Conservation (phyloP, 805 yeast species). For the Debaryomyces castellii region DNA sequence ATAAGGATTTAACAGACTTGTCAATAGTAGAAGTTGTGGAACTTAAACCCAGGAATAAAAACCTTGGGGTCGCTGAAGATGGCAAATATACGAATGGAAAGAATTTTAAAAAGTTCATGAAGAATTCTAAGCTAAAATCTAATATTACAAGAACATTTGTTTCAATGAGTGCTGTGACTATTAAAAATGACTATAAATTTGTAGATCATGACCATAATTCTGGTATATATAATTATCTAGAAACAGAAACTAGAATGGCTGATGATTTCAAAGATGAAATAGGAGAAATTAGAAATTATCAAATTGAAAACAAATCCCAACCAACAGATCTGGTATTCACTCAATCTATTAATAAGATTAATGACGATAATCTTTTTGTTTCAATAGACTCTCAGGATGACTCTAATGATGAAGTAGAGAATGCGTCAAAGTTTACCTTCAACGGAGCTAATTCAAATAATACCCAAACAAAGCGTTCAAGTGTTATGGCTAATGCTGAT, state of each 20-base stretch:
- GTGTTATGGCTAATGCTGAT: not conserved
- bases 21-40: conserved; percentile 32
- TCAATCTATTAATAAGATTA: too few relatives aligned
- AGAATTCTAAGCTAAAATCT: conserved; percentile 17
- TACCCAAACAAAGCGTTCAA: not conserved
- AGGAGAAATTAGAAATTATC: conserved; percentile 11
- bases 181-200: conserved; percentile 3
- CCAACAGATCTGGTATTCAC: too few relatives aligned
- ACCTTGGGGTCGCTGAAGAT: not conserved
- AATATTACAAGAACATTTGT: conserved; percentile 21
- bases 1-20: conserved; percentile 17
- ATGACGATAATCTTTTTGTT: not conserved
- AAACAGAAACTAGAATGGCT: conserved; percentile 8
- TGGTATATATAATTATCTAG: not conserved
- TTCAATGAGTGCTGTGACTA: conserved; percentile 9
- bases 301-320: not conserved
- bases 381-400: not conserved
- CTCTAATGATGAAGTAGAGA: not conserved
- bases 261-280: conserved; percentile 16
- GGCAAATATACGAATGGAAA: conserved; percentile 14
- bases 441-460: not conserved
- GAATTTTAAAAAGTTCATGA: conserved; percentile 33
- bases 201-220: not conserved
- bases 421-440: not conserved
- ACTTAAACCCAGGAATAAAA: conserved; percentile 12